These are phyloP conservation scores for Beta macrorhiza DNA, from an alignment of 179 eudicot genomes.

Conservation along the genomic window DNA sequence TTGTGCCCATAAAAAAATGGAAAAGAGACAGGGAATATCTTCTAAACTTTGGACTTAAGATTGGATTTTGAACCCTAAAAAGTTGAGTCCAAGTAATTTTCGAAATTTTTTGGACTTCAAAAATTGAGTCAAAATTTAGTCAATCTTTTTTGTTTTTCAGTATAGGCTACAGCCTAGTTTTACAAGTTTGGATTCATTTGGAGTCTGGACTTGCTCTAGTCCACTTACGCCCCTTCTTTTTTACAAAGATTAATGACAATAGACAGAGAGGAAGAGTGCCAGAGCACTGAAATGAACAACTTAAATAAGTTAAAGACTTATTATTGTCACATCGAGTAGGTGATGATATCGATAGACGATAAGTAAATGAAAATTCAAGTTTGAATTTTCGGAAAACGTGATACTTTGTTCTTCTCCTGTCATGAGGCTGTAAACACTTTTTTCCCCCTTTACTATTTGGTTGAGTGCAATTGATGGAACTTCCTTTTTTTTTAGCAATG, in stretches of 20 bases:
- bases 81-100: too few species aligned
- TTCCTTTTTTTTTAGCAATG: background rate
- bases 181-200: too few species aligned
- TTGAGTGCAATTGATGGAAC: background rate
- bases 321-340: background rate
- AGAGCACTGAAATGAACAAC: background rate
- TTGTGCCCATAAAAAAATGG: too few species aligned
- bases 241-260: background rate
- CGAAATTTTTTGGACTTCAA: too few species aligned
- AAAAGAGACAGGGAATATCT: too few species aligned
- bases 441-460: background rate
- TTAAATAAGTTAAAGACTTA: background rate
- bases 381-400: background rate
- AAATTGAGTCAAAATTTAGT: too few species aligned
- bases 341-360: background rate
- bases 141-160: too few species aligned
- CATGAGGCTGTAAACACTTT: background rate
- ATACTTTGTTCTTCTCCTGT: conserved; percentile 6
- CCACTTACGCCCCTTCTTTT: too few species aligned
- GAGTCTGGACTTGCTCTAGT: too few species aligned
- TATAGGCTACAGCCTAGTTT: too few species aligned
- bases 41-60: too few species aligned
- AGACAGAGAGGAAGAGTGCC: background rate
- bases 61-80: too few species aligned
- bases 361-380: background rate